phyloP scores from a whole-genome alignment of 345 rosid genomes.

The Streptanthus diversifolius region DNA sequence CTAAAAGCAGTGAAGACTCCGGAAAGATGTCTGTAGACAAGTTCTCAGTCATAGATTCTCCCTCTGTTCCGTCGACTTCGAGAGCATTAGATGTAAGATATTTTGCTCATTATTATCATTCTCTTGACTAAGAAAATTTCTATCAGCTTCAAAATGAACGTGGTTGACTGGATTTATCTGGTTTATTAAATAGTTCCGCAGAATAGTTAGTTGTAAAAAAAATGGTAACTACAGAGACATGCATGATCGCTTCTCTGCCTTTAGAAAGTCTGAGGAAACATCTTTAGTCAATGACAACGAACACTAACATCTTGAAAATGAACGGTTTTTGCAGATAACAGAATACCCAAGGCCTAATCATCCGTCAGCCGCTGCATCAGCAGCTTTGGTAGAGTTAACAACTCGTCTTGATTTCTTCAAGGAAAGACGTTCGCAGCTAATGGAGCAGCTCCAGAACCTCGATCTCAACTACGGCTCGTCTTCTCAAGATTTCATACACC shows the following conservation, averaged over 20 bases:
- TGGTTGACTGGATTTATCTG: background rate
- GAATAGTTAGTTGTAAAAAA: background rate
- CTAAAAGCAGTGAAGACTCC: constrained; percentile 70
- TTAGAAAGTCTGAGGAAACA: background rate
- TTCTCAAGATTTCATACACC: constrained; percentile 77
- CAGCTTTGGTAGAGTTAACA: constrained; percentile 89
- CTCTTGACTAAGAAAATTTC: background rate
- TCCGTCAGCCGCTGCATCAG: constrained; percentile 64
- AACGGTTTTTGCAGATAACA: constrained; percentile 44
- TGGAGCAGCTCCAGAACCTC: constrained; percentile 97
- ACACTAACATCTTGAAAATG: constrained; percentile 16
- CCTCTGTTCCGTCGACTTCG: constrained; percentile 68
- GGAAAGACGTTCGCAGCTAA: constrained; percentile 94
- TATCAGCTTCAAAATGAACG: background rate
- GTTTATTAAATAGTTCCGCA: background rate
- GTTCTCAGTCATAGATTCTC: constrained; percentile 60
- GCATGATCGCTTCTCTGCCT: background rate
- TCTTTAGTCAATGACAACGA: background rate
- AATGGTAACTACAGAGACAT: background rate
- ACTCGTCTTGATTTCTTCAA: constrained; percentile 97
- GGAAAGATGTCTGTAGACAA: constrained; percentile 63
- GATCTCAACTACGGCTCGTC: constrained; percentile 84
- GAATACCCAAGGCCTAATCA: constrained; percentile 69
- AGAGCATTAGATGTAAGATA: constrained; percentile 69
- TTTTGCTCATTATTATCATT: background rate